These are phyloP conservation scores for Kwoniella mangroviensis DNA, from an alignment of 768 basidiomycete genomes.

Conservation along the genomic window DNA sequence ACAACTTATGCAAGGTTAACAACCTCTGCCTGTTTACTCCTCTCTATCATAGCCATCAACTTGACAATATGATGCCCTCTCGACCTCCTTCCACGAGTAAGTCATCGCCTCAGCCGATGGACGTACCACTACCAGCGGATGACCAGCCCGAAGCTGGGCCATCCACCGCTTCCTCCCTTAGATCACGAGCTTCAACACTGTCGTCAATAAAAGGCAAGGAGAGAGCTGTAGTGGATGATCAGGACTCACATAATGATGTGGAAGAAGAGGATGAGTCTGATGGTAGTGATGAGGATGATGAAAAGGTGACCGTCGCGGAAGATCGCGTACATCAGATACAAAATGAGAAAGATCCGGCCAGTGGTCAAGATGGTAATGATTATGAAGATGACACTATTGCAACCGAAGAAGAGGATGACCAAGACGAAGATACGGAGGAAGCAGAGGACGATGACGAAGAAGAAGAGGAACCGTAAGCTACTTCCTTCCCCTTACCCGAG, in stretches of 20 bases:
- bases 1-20: neutral
- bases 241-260: neutral
- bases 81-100: neutral
- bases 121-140: neutral
- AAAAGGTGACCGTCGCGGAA: neutral
- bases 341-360: neutral
- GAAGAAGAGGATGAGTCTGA: neutral
- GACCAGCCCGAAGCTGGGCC: slow-evolving; percentile 28
- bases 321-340: neutral
- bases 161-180: slow-evolving; percentile 2
- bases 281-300: slow-evolving; percentile 1
- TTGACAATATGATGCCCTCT: neutral
- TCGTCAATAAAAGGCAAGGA: slow-evolving; percentile 30
- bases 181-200: neutral
- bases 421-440: slow-evolving; percentile 61
- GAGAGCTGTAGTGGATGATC: slow-evolving; percentile 8
- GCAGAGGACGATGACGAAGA: slow-evolving; percentile 56
- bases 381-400: slow-evolving; percentile 55
- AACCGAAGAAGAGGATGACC: slow-evolving; percentile 33
- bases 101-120: neutral
- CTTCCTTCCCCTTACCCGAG: neutral
- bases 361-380: slow-evolving; percentile 33
- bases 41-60: neutral
- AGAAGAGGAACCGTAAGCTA: slow-evolving; percentile 81
- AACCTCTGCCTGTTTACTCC: no score